Evolutionary conservation across 2,329 filamentous ascomycete species (phyloP), one percentile per base, ranked within the genome.

Genomic region (Kalaharituber pfeilii): DNA sequence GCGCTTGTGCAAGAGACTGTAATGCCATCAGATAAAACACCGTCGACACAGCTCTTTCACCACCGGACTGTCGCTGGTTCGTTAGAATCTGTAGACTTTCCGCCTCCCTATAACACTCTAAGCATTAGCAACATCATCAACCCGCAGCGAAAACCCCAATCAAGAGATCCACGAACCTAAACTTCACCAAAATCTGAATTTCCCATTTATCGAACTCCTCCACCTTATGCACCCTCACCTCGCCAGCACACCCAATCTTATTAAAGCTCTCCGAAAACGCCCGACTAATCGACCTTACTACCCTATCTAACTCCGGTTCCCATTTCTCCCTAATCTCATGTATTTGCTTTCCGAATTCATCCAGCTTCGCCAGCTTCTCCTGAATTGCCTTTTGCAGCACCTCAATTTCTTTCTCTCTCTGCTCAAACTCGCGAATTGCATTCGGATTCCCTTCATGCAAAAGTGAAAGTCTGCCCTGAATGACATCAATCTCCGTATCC

Each of bases 11-110:
- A 64, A 98, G 81, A 50, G 85, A 85, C 68, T 98, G 91, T 25
- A 98, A 77, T 4, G 91, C 86, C 88, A 98, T 96, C 54, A 98
- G 85, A 71, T 93, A 98, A 75, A 96, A 98, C 66, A 96, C 94
- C 13, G 91, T 98, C 22, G 86, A 94, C 22, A 98, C 89, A 24
- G 91, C 86, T 56, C 91, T 83, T 71, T 98, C 91, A 60, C 91
- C 91, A 64, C 91, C 91, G 1, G 89, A 96, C 68, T 98, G 91
- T 5, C 91, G 85, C 67, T 96, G 88, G 45, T 86, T 82, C 64
- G 94, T 84, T 24, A 98, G 80, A 27, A 88, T 73, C 58, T 89
- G 86, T 3, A 96, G 79, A 2, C 77, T 78, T 67, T 96, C 91
- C 66, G 81, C 79, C 65, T 89, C 82, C 53, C 81, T 82, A n/a